Evolutionary conservation across 2,329 filamentous ascomycete genomes (phyloP).

Genomic region (Trichophyton simii): DNA sequence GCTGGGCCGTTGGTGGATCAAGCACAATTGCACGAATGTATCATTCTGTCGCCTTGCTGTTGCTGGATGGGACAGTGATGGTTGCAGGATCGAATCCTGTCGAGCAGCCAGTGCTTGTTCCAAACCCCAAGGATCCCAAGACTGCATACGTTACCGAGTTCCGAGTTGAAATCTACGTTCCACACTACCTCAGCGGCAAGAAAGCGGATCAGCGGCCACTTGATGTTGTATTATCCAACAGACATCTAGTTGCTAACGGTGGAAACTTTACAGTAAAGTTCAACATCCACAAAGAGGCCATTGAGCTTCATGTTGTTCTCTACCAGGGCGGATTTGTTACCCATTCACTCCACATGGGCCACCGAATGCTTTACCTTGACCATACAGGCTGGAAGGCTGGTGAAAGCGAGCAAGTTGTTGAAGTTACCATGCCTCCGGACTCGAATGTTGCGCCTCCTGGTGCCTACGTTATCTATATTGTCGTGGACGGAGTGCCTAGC

Average conservation of each 20-base stretch:
- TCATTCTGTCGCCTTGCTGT: slow-evolving; percentile 47
- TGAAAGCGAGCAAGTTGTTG: slow-evolving; percentile 32
- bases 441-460: slow-evolving; percentile 46
- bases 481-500: slow-evolving; percentile 44
- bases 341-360: slow-evolving; percentile 50
- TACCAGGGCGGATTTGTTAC: slow-evolving; percentile 51
- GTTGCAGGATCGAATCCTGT: slow-evolving; percentile 50
- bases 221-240: slow-evolving; percentile 35
- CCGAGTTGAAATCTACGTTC: slow-evolving; percentile 49
- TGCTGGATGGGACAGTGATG: slow-evolving; percentile 48
- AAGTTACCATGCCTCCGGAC: slow-evolving; percentile 43
- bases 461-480: slow-evolving; percentile 48
- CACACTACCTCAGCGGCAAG: slow-evolving; percentile 45
- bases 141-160: slow-evolving; percentile 45
- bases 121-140: slow-evolving; percentile 32
- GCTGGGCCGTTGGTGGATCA: slow-evolving; percentile 35
- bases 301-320: slow-evolving; percentile 38
- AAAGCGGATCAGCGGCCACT: slow-evolving; percentile 39
- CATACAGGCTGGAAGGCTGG: slow-evolving; percentile 36
- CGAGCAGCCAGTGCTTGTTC: slow-evolving; percentile 41
- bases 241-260: slow-evolving; percentile 33
- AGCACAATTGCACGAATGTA: slow-evolving; percentile 42
- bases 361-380: slow-evolving; percentile 45
- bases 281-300: slow-evolving; percentile 30
- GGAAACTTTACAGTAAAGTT: slow-evolving; percentile 39